phyloP scores from a whole-genome alignment of 768 basidiomycete genomes.

The Collybia sordida region DNA sequence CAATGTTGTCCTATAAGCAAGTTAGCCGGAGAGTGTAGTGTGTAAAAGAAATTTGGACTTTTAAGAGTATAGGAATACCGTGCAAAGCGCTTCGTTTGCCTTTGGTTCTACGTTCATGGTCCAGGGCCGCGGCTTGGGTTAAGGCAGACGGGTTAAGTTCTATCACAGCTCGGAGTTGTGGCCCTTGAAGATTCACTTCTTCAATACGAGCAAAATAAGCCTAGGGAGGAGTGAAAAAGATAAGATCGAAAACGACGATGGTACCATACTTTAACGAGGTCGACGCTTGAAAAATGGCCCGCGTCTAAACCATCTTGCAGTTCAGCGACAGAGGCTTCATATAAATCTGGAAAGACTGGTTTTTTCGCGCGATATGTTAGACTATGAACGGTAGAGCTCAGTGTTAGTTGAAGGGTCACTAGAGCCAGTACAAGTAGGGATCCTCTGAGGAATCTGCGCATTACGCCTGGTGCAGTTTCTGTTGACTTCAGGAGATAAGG shows the following conservation, averaged over 20 bases:
- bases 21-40: neutral
- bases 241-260: neutral
- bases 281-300: slow-evolving; percentile 55
- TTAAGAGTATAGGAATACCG: slow-evolving; percentile 53
- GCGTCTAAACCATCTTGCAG: slow-evolving; percentile 51
- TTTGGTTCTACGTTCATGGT: slow-evolving; percentile 37
- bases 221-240: slow-evolving; percentile 26
- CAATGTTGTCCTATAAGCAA: slow-evolving; percentile 44
- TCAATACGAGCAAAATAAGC: slow-evolving; percentile 68
- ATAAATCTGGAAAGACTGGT: slow-evolving; percentile 45
- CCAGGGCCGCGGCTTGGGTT: slow-evolving; percentile 47
- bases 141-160: slow-evolving; percentile 58
- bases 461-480: too few species aligned
- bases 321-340: slow-evolving; percentile 57
- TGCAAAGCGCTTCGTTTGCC: slow-evolving; percentile 50
- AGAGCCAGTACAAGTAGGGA: too few species aligned
- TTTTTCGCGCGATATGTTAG: too few species aligned
- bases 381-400: too few species aligned
- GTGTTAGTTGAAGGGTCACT: too few species aligned
- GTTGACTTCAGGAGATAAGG: too few species aligned
- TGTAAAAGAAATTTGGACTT: slow-evolving; percentile 26
- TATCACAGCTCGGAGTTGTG: slow-evolving; percentile 54
- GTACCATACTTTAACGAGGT: slow-evolving; percentile 54
- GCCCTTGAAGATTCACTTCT: slow-evolving; percentile 65
- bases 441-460: too few species aligned